Evolutionary conservation across 768 basidiomycete genomes (phyloP), one percentile per base, ranked within the genome.

Genomic region (Dioszegia aurantiaca): DNA sequence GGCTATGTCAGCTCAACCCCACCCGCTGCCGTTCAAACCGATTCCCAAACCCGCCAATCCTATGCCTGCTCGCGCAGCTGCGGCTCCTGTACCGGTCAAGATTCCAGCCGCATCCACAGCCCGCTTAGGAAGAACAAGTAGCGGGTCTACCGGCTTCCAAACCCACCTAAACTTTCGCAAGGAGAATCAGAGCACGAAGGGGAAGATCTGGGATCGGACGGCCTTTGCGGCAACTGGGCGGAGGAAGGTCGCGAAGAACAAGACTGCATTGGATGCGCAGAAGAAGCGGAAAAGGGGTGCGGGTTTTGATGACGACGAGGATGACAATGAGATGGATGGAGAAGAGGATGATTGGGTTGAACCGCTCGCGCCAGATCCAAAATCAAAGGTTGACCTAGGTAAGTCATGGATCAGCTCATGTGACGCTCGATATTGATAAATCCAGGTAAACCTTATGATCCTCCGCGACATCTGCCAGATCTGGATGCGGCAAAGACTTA

Each of bases 151-250:
- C 33, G 33, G 41, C 4, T 64, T 67, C 39, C 74, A 76, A 56
- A 70, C 67, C 2, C 74, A 76, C 46, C 58, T 76, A 40, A 68
- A 64, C 37, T 73, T 73, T 41, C 61, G 71, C 27, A 44, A 48
- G 26, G 72, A 71, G 36, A 68, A 68, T 17, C 71, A 72, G 45
- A 60, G 55, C 17, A 75, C 74, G n/a, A 72, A 67, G 27, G 73
- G 75, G 19, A 97, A 94, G 79, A 81, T 42, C 45, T 99, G 95
- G 95, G 91, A 98, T 71, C 86, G 89, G 23, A 90, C 92, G 0
- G 84, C 80, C 12, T 94, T 89, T 68, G 86, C 91, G 4, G 88
- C 89, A 78, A 83, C 86, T 3, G 91, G 90, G 0, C 77, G 82
- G 12, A 68, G 68, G 58, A 72, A 72, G 51, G 78, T 85, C 80